Percentiles rank a stretch among this genome's conserved stretches.
Evolutionary conservation across 108 stramenopile species (phyloP).

Genomic region (Asterionellopsis glacialis): DNA sequence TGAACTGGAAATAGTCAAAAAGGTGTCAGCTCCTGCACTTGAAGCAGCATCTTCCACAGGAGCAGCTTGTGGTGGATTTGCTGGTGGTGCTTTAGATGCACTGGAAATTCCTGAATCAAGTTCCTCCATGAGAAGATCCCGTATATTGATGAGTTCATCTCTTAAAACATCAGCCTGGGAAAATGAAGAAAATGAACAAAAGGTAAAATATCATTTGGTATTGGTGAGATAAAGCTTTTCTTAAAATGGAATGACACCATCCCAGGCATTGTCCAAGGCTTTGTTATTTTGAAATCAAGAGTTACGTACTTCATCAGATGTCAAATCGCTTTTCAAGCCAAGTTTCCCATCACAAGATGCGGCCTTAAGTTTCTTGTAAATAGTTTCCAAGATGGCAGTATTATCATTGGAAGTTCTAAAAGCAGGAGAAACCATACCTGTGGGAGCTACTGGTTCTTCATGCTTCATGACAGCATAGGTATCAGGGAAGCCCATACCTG

Average conservation of each 20-base stretch:
- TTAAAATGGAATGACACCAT: too few species aligned
- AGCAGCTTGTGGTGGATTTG: not conserved
- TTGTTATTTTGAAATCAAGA: not conserved
- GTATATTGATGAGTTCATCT: constrained; percentile 48
- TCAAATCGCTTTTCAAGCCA: constrained; percentile 53
- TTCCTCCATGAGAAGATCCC: constrained; percentile 67
- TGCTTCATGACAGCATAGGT: not conserved
- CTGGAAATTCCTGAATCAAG: constrained; percentile 42
- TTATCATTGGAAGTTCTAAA: constrained; percentile 36
- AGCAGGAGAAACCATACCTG: too few species aligned
- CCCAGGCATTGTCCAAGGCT: not conserved
- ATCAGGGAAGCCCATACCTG: constrained; percentile 3
- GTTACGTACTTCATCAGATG: constrained; percentile 15
- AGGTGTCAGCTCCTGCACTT: too few species aligned
- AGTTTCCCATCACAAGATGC: constrained; percentile 66
- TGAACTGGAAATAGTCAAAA: not conserved
- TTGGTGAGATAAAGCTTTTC: not conserved
- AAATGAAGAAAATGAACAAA: constrained; percentile 14
- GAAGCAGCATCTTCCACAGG: too few species aligned
- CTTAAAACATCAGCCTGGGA: constrained; percentile 46
- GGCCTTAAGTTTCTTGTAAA: constrained; percentile 43
- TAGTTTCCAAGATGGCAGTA: constrained; percentile 35
- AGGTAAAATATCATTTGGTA: not conserved
- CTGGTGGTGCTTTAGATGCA: not conserved
- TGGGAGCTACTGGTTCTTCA: not conserved